Evolutionary conservation across 1,284 basidiomycete species (phyloP).

Genomic region (Ganoderma lingzhi): DNA sequence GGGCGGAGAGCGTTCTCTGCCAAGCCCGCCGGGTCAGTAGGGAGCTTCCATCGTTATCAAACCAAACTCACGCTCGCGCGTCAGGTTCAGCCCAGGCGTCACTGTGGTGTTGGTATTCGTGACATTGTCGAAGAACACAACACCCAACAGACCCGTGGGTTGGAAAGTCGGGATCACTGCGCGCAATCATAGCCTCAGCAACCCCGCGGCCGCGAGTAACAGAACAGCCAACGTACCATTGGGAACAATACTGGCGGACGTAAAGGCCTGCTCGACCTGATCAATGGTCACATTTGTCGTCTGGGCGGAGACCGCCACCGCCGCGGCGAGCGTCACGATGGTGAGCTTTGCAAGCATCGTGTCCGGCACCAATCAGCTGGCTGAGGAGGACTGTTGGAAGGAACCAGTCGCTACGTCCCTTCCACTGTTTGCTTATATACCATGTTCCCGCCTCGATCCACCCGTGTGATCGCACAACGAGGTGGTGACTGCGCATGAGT

Average conservation of each 20-base stretch:
- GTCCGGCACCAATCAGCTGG: background rate
- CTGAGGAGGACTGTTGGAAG: background rate
- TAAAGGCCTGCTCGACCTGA: constrained; percentile 50
- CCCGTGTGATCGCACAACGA: constrained; percentile 16
- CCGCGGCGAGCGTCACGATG: constrained; percentile 18
- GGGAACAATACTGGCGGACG: constrained; percentile 50
- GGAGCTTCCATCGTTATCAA: background rate
- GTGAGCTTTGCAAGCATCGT: constrained; percentile 20
- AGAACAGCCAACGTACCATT: constrained; percentile 33
- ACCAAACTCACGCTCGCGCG: constrained; percentile 48
- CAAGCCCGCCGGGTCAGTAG: background rate
- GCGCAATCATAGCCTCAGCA: background rate
- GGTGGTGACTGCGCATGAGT: background rate
- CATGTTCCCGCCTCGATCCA: background rate
- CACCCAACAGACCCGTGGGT: constrained; percentile 45
- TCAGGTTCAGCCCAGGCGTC: constrained; percentile 49
- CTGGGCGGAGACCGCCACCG: constrained; percentile 25
- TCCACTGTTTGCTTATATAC: background rate
- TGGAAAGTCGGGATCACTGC: constrained; percentile 49
- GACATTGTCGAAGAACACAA: constrained; percentile 47
- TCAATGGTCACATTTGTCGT: constrained; percentile 37
- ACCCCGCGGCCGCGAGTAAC: background rate
- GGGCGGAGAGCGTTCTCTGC: constrained; percentile 51
- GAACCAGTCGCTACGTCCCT: background rate
- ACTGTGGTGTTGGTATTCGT: constrained; percentile 43